Base-by-base conservation (phyloP, 2,329 filamentous ascomycete species). In the Aspergillus pseudoterreus region DNA sequence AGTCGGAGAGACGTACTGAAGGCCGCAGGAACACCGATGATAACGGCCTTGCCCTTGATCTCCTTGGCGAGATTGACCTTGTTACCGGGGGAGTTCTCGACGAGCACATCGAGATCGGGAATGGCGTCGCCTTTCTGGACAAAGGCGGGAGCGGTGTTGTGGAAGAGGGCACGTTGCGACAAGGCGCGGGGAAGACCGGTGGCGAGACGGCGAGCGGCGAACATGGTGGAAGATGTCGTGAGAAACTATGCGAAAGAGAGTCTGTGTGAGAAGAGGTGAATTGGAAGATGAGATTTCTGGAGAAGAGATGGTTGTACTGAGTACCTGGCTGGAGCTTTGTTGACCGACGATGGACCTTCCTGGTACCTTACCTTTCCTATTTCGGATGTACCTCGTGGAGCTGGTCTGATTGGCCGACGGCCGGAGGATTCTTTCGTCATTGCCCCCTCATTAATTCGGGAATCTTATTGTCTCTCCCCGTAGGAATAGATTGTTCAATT, bases 31-130 rank as follows among this genome's bases (percentile, higher is more conserved):
- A 94, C 88, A 56, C 90, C 90, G 60, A 97, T 81, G 67, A 97
- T 86, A 63, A 96, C 74, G 52, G 88, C 90, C 66, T 90, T 88
- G 57, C 82, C 84, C 57, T 79, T 79, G 55, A 95, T 80, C 76
- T 95, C 90, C 57, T 87, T 81, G 61, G 88, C 83, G 53, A 97
- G 80, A 74, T 90, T 92, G 71, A 97, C 84, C 74, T 92, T 94
- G 81, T 91, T 95, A 55, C 88, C 90, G 1, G 92, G 92, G n/a
- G 87, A 91, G 73, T 82, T 81, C 75, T 97, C 88, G 58, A 85
- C 86, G 61, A 96, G 81, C 45, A 88, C 84, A 58, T 91, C 84
- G 52, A 92, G 75, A 71, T 84, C 75, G 42, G 92, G 94, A 50
- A 97, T 78, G 60, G 80, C 75, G 71, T 96, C 91, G 65, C 92